Base-by-base conservation (phyloP, 768 basidiomycete species). In the Naganishia onofrii region DNA sequence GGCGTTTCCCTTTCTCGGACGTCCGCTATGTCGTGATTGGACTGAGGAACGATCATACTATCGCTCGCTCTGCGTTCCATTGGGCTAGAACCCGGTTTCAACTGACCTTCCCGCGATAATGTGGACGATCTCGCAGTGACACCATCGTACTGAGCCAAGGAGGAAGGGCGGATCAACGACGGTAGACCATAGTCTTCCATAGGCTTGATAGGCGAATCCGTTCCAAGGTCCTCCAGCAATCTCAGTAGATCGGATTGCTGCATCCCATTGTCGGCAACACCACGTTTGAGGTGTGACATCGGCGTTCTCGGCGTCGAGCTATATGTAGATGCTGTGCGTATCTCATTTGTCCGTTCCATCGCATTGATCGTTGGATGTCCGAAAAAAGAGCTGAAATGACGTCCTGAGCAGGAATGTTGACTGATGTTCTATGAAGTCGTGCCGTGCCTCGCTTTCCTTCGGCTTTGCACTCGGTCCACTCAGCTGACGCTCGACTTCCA, bases 11-110 rank as follows among this genome's bases (percentile, higher is more conserved):
- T 63, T 42, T 63, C 60, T 21, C 12, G 23, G 5, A 0, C 29
- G 15, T 12, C 10, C 17, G 23, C 23, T 15, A 10, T 26, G 42
- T 28, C 26, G 8, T 42, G 36, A 29, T 19, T 63, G n/a, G 60
- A 44, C 29, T 63, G 60, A n/a, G 60, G 21, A 63, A 10, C 15
- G 23, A 63, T 26, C 60, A 63, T 63, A 26, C 60, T 26, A 26
- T 63, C 60, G 38, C 60, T 63, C 21, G 60, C 60, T 63, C 60
- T 63, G 38, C 60, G 60, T 44, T 63, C 60, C 60, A 63, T 63
- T 2, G 60, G 60, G 32, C 60, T 63, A n/a, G 60, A 63, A 13
- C 17, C 57, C 1, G 34, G 29, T 31, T 44, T 42, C n/a, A 28
- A 10, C 15, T 63, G 38, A 26, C 12, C n/a, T 0, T 28, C 38